Conservation (phyloP, 2,329 filamentous ascomycete species). For the Paraphaeosphaeria minitans region DNA sequence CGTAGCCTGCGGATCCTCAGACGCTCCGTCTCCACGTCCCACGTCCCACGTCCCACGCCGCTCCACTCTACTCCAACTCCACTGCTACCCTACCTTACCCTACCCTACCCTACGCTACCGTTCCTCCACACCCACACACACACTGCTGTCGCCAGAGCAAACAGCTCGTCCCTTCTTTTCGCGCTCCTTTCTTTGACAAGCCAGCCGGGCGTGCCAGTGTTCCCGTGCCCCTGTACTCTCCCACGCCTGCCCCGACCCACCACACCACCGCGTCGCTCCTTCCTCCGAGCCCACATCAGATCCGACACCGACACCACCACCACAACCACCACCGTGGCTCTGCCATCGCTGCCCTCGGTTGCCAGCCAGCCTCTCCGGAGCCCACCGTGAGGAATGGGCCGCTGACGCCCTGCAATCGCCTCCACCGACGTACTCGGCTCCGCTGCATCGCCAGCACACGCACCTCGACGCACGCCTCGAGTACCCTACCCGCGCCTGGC, state of each 20-base stretch:
- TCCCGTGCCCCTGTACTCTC: slow-evolving; percentile 5
- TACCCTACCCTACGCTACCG: no score
- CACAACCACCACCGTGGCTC: slow-evolving; percentile 1
- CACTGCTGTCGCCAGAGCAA: slow-evolving; percentile 11
- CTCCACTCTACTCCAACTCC: no score
- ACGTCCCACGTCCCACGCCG: slow-evolving; percentile 10
- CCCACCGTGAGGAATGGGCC: slow-evolving; percentile 36
- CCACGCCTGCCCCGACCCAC: slow-evolving; percentile 18
- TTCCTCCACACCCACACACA: background rate
- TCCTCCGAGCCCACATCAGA: slow-evolving; percentile 11
- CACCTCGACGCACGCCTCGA: slow-evolving; percentile 1
- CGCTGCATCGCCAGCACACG: background rate
- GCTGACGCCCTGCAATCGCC: slow-evolving; percentile 16
- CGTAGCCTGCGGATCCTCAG: slow-evolving; percentile 5
- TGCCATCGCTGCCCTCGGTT: slow-evolving; percentile 9
- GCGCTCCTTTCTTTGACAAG: slow-evolving; percentile 6
- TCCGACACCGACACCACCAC: no score
- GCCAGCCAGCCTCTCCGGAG: slow-evolving; percentile 2
- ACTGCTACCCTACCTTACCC: no score
- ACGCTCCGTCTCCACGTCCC: slow-evolving; percentile 1
- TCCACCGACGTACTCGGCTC: background rate
- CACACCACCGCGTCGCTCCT: slow-evolving; percentile 10
- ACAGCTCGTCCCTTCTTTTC: slow-evolving; percentile 35
- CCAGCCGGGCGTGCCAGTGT: background rate
- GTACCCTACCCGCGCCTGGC: background rate